Evolutionary conservation across 352 stramenopile genomes (phyloP).

Genomic region (Phytopythium ostracodes): DNA sequence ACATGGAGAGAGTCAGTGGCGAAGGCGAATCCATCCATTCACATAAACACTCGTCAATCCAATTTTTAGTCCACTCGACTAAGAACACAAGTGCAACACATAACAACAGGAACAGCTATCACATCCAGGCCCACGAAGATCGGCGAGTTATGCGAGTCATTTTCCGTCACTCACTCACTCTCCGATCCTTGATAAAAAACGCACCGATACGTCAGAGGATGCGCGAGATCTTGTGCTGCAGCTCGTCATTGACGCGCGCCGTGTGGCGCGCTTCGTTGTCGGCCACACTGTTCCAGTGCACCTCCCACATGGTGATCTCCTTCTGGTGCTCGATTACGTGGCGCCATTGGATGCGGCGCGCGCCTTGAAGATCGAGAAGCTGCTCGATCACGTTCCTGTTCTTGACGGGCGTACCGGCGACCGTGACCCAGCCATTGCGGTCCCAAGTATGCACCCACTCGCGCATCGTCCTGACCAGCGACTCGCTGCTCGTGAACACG

Average conservation of each 20-base stretch:
- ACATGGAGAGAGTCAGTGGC: not conserved
- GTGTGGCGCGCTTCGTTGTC: not conserved
- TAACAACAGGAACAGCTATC: too few relatives aligned
- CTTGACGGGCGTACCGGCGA: slow-evolving; percentile 8
- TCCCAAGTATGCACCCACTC: slow-evolving; percentile 17
- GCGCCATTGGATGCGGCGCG: slow-evolving; percentile 12
- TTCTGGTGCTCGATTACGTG: slow-evolving; percentile 8
- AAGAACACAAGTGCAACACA: too few relatives aligned
- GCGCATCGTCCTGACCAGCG: slow-evolving; percentile 15
- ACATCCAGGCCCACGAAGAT: too few relatives aligned
- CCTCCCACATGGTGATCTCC: slow-evolving; percentile 9
- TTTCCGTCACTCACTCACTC: not conserved
- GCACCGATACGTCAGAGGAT: not conserved
- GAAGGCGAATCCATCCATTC: not conserved
- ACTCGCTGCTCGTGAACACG: slow-evolving; percentile 15
- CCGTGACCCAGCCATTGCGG: slow-evolving; percentile 15
- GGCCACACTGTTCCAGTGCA: slow-evolving; percentile 16
- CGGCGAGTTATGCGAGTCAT: not conserved
- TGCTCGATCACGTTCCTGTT: slow-evolving; percentile 16
- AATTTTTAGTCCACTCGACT: not conserved
- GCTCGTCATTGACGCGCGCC: not conserved
- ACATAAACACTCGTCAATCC: not conserved
- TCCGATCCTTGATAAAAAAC: not conserved
- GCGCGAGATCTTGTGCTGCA: slow-evolving; percentile 2
- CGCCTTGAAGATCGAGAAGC: slow-evolving; percentile 9